Conservation (phyloP, 371 early-diverging fungal genomes). For the Mucor indicus region DNA sequence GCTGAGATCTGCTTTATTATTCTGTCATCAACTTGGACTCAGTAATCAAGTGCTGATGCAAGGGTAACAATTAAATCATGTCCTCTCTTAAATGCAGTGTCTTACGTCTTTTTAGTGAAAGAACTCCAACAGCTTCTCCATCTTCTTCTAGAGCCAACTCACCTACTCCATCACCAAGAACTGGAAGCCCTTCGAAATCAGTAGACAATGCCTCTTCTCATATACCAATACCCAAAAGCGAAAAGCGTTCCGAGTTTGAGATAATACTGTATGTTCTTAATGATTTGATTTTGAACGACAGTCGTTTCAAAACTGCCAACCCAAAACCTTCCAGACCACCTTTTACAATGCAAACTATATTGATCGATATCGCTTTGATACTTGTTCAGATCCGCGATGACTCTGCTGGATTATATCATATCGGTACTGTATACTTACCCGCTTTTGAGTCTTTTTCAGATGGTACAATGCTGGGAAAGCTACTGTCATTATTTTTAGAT, state of each 20-base stretch:
- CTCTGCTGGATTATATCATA: constrained; percentile 22
- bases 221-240: constrained; percentile 2
- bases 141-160: constrained; percentile 35
- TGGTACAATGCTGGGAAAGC: constrained; percentile 28
- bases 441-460: constrained; percentile 43
- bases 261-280: constrained; percentile 39
- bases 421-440: constrained; percentile 39
- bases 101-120: constrained; percentile 15
- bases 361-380: constrained; percentile 49
- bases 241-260: constrained; percentile 27
- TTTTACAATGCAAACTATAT: constrained; percentile 47
- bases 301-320: constrained; percentile 48
- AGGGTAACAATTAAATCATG: constrained; percentile 15
- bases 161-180: constrained; percentile 28
- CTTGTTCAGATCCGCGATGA: constrained; percentile 33
- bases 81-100: neutral
- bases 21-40: constrained; percentile 26
- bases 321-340: constrained; percentile 59
- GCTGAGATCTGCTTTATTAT: constrained; percentile 36
- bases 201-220: constrained; percentile 4
- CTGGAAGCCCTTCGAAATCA: constrained; percentile 18
- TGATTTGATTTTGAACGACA: constrained; percentile 55
- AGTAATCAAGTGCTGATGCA: constrained; percentile 27
- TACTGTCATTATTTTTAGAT: constrained; percentile 38
- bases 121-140: constrained; percentile 28